A percentile compares a stretch with the other conserved stretches of the same genome.
phyloP scores from a whole-genome alignment of 2,329 filamentous ascomycete genomes.

The Setomelanomma holmii region DNA sequence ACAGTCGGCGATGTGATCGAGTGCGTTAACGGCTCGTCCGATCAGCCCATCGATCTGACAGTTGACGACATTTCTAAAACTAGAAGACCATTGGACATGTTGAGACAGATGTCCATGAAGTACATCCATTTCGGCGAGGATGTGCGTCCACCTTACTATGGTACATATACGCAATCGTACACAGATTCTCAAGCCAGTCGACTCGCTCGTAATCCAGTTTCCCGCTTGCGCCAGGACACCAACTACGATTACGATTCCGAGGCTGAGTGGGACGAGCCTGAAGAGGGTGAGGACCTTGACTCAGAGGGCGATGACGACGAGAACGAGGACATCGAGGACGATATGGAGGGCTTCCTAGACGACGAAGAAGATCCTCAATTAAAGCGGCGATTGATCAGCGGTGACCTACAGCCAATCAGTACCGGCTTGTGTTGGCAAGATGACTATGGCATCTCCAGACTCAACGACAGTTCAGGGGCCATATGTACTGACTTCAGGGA shows the following conservation, averaged over 20 bases:
- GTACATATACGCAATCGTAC: conserved; percentile 71
- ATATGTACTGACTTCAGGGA: conserved; percentile 61
- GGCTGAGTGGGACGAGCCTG: conserved; percentile 80
- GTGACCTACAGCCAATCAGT: conserved; percentile 76
- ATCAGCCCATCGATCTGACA: conserved; percentile 54
- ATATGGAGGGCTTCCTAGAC: conserved; percentile 89
- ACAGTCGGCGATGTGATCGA: conserved; percentile 51
- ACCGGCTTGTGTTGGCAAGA: conserved; percentile 88
- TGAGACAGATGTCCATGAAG: conserved; percentile 68
- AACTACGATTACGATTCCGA: conserved; percentile 89
- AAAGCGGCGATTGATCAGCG: conserved; percentile 65
- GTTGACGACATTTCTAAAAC: conserved; percentile 30
- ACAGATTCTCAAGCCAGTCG: conserved; percentile 53
- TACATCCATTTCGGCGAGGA: conserved; percentile 67
- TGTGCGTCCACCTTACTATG: conserved; percentile 72
- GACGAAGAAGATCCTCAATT: conserved; percentile 72
- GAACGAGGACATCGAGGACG: conserved; percentile 77
- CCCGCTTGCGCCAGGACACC: conserved; percentile 65
- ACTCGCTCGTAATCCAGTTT: conserved; percentile 61
- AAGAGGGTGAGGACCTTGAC: conserved; percentile 72
- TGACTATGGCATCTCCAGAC: conserved; percentile 48
- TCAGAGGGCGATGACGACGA: conserved; percentile 72
- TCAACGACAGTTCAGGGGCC: conserved; percentile 54
- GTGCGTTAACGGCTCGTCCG: conserved; percentile 51
- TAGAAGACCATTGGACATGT: conserved; percentile 48